Evolutionary conservation across 2,329 filamentous ascomycete genomes (phyloP).

Genomic region (Cryoendolithus antarcticus): DNA sequence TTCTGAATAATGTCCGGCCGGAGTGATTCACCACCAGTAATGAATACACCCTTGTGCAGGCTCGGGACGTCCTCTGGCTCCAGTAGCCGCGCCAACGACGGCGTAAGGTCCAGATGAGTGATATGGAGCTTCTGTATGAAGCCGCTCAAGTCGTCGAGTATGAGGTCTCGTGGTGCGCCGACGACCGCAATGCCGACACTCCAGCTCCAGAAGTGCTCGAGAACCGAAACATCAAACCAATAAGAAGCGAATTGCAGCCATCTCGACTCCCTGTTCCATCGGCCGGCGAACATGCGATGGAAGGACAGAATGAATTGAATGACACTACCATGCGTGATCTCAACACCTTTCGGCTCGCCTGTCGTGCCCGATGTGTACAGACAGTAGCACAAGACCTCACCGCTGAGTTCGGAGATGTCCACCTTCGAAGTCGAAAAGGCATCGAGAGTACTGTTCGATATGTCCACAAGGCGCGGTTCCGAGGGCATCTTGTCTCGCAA

Average conservation of each 20-base stretch:
- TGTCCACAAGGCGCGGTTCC: background rate
- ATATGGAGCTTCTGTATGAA: constrained; percentile 62
- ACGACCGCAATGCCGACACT: constrained; percentile 77
- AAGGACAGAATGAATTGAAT: constrained; percentile 86
- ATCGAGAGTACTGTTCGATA: constrained; percentile 1
- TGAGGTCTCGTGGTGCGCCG: constrained; percentile 67
- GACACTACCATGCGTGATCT: constrained; percentile 77
- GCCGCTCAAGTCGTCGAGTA: constrained; percentile 68
- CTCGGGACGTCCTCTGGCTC: constrained; percentile 70
- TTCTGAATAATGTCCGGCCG: constrained; percentile 79
- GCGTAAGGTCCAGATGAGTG: constrained; percentile 85
- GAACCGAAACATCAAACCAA: constrained; percentile 85
- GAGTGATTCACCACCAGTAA: constrained; percentile 79
- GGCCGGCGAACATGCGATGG: constrained; percentile 59
- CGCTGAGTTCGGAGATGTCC: constrained; percentile 22
- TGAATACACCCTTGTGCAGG: constrained; percentile 74
- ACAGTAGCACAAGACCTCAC: constrained; percentile 61
- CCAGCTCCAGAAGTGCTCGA: constrained; percentile 96
- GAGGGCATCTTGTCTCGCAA: background rate
- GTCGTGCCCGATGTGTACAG: constrained; percentile 83
- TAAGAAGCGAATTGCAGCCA: constrained; percentile 92
- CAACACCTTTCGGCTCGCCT: constrained; percentile 74
- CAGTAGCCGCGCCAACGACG: constrained; percentile 67
- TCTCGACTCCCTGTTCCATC: constrained; percentile 61
- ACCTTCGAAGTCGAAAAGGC: constrained; percentile 20